phyloP scores from a whole-genome alignment of 495 filamentous ascomycete genomes.

The Pyronema omphalodes region DNA sequence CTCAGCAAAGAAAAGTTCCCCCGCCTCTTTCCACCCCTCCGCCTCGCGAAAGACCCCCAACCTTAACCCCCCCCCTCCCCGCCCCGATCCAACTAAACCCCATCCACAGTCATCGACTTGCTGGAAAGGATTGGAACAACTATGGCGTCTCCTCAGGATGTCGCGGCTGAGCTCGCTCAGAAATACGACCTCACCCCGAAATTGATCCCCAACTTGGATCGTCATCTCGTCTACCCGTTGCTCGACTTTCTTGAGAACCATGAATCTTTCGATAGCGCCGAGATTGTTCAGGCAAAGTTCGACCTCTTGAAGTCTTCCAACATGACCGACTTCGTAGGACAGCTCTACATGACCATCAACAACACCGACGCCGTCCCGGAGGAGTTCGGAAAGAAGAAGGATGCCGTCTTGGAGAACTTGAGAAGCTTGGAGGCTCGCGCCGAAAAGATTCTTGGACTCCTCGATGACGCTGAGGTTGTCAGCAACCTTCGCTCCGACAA shows the following conservation, averaged over 20 bases:
- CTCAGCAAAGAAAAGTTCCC: neutral
- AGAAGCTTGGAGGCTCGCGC: conserved; percentile 70
- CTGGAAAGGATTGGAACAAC: neutral
- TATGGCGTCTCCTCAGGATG: neutral
- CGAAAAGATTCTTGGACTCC: conserved; percentile 61
- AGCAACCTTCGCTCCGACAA: conserved; percentile 83
- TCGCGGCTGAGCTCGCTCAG: neutral
- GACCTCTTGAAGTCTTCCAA: conserved; percentile 86
- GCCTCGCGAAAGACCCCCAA: neutral
- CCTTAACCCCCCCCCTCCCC: neutral
- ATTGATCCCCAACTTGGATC: conserved; percentile 80
- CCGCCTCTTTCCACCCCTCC: neutral
- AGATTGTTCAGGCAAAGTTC: conserved; percentile 69
- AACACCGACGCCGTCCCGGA: conserved; percentile 56
- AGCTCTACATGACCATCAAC: conserved; percentile 71
- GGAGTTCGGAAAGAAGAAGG: conserved; percentile 71
- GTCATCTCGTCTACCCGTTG: conserved; percentile 85
- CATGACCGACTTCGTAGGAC: conserved; percentile 93
- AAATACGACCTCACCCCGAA: conserved; percentile 68
- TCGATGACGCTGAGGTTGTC: conserved; percentile 73
- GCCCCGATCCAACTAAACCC: neutral
- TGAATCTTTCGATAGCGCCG: conserved; percentile 39
- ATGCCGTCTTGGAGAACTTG: conserved; percentile 67
- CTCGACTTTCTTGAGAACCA: conserved; percentile 59
- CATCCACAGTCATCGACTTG: neutral